Base-by-base conservation (phyloP, 2,329 filamentous ascomycete genomes). In the Amphichorda felina region DNA sequence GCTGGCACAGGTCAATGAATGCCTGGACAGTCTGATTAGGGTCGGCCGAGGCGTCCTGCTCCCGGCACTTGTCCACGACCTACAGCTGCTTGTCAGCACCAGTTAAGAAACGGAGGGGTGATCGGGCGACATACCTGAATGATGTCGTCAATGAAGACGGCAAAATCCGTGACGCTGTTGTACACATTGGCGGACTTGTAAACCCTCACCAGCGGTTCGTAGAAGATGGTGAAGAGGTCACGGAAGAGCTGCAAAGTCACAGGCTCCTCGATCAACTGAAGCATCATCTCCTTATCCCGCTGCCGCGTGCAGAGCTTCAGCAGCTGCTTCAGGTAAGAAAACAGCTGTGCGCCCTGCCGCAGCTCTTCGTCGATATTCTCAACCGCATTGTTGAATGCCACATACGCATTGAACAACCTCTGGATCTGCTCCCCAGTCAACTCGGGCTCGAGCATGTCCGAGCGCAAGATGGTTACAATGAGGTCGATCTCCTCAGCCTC, bases 101-200 rank as follows among this genome's bases (percentile, higher is more conserved):
- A 8, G 17, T 38, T 21, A 38, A 34, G 18, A 24, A 4, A 7
- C 33, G 26, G 26, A 8, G 30, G 7, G 13, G 34, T 11, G 21
- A 16, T 22, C 10, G 14, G 8, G 10, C 4, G 11, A 47, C 61
- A 44, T 44, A 88, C 86, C 50, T 76, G 72, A 46, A 96, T 94
- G 54, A 88, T 83, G 55, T 98, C 91, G 50, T 95, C 87, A 36
- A 91, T 76, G 49, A 98, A 98, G 27, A 78, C 69, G 1, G 89
- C 83, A 61, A 98, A 96, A 57, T 98, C 91, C 1, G 89, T 96
- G 40, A 98, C 89, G 52, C 84, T 93, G 64, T 79, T 91, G 68
- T 96, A 96, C 18, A 98, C 89, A 48, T 96, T 98, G 44, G 91
- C 91, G 15, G 88, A 94, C 61, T 96, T 98, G 69, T 98, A 98